A percentile compares a stretch with the other conserved stretches of the same genome.
Evolutionary conservation across 306 rosid species (phyloP).

Genomic region (Cicer bijugum): DNA sequence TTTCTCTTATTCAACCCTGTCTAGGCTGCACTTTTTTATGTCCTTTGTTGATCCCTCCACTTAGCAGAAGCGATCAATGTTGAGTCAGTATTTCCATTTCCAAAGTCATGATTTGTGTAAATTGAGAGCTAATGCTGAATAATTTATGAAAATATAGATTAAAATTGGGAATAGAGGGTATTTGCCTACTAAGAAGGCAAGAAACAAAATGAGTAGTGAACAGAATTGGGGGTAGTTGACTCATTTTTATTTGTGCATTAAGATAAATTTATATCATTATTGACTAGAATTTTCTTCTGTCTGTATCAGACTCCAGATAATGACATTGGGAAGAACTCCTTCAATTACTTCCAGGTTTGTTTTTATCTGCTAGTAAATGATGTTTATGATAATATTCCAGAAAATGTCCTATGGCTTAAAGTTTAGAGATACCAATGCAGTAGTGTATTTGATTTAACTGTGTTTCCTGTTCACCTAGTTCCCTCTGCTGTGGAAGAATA

Average conservation of each 20-base stretch:
- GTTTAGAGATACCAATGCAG: slow-evolving; percentile 29
- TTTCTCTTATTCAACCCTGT: background rate
- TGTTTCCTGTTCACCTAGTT: slow-evolving; percentile 30
- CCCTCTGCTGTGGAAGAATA: slow-evolving; percentile 3
- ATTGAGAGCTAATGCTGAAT: background rate
- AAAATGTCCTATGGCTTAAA: slow-evolving; percentile 14
- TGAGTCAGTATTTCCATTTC: background rate
- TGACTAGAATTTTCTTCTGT: slow-evolving; percentile 46
- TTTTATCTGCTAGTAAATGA: slow-evolving; percentile 15
- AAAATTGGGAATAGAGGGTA: background rate
- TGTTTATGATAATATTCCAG: slow-evolving; percentile 1
- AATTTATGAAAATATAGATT: background rate
- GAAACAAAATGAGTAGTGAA: background rate
- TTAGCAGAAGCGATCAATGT: slow-evolving; percentile 3
- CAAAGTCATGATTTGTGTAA: too few species aligned
- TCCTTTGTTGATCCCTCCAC: background rate
- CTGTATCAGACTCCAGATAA: slow-evolving; percentile 78
- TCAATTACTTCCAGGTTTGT: slow-evolving; percentile 89
- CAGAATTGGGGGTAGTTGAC: background rate
- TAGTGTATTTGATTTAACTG: background rate
- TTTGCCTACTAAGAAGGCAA: slow-evolving; percentile 1
- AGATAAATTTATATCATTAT: slow-evolving; percentile 20
- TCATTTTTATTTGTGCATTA: slow-evolving; percentile 6
- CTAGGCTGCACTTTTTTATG: background rate
- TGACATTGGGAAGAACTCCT: slow-evolving; percentile 94